phyloP scores from a whole-genome alignment of 164 flowering plant genomes.

The Kalanchoe fedtschenkoi region DNA sequence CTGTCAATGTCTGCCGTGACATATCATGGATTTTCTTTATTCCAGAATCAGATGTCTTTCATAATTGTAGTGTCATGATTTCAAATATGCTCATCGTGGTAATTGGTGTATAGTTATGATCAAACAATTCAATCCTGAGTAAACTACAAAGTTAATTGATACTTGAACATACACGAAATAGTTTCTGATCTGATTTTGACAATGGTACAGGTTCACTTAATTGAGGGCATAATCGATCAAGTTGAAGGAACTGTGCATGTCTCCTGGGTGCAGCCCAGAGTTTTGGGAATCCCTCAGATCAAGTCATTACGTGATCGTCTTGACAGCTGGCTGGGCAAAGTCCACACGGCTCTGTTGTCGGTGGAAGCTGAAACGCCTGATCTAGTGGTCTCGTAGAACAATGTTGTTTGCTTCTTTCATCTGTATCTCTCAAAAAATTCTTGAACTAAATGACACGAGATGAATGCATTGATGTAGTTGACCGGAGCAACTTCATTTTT shows the following conservation, averaged over 20 bases:
- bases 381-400: slow-evolving; percentile 63
- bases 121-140: too few species aligned
- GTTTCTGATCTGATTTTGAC: not conserved
- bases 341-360: slow-evolving; percentile 65
- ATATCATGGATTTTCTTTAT: too few species aligned
- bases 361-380: slow-evolving; percentile 95
- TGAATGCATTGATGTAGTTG: not conserved
- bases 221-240: slow-evolving; percentile 91
- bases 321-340: slow-evolving; percentile 79
- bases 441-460: not conserved
- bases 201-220: slow-evolving; percentile 73
- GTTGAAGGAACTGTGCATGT: slow-evolving; percentile 88
- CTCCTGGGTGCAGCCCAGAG: slow-evolving; percentile 96
- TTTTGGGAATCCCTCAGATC: slow-evolving; percentile 75
- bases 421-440: not conserved
- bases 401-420: not conserved
- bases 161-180: too few species aligned
- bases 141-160: too few species aligned
- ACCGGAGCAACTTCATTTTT: not conserved
- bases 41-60: too few species aligned
- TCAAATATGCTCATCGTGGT: too few species aligned
- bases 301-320: slow-evolving; percentile 66
- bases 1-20: not conserved
- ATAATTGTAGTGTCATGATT: not conserved
- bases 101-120: too few species aligned